Base-by-base conservation (phyloP, 2,329 filamentous ascomycete species). In the Pezicula neosporulosa region DNA sequence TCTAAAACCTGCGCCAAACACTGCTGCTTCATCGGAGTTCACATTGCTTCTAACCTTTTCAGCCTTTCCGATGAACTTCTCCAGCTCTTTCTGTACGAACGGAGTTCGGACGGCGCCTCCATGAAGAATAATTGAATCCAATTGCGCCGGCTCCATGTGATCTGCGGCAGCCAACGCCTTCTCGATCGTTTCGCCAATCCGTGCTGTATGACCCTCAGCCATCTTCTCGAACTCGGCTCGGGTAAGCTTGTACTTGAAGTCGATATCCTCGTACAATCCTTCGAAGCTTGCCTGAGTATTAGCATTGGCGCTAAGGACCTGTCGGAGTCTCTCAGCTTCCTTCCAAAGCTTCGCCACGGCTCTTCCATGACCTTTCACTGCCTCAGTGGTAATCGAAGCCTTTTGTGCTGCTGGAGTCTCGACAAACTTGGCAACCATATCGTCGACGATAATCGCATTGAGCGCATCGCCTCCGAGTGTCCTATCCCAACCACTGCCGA, bases 11-110 rank as follows among this genome's bases (percentile, higher is more conserved):
- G 94, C 93, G 62, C 94, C 94, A 69, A 97, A 96, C 9, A 96
- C 94, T 47, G 94, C 94, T 21, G 94, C 88, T 72, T 99, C 94
- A 64, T 99, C 94, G 10, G 93, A 89, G 73, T 99, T 99, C 66
- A 99, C 94, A 63, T 95, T 99, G 65, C 86, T 88, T 58, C 91
- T 87, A 53, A 99, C 78, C 76, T 96, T 97, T 47, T 87, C 83
- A 7, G 84, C 71, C 16, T 79, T 81, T 36, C 89, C 88, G 47
- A 85, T 81, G 41, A 89, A 71, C 55, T 83, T 82, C 72, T 97
- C 91, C 15, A 99, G 82, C 62, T 87, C 81, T 71, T 86, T 93
- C 69, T 97, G 93, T 10, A 99, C 90, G 63, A 97, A 97, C 0
- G 94, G 94, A 8, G 93, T 97, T 55, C 94, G 85, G 43, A 90